These are phyloP conservation scores for Rhizophlyctis rosea DNA, from an alignment of 192 early-diverging fungal species.

Conservation along the genomic window DNA sequence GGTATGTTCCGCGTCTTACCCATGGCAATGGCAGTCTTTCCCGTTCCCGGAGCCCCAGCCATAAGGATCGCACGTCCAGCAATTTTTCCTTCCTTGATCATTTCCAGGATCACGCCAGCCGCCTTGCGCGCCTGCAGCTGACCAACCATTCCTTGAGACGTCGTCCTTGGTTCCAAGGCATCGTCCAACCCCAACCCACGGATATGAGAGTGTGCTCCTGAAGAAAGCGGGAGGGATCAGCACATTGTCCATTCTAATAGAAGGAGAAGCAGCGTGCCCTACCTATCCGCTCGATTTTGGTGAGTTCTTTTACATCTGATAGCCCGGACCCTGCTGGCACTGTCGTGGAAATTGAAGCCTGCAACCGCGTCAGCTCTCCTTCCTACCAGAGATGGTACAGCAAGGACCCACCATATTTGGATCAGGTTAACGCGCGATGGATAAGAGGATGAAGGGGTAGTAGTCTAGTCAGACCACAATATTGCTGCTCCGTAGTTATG, in stretches of 20 bases:
- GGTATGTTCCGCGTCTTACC: conserved; percentile 48
- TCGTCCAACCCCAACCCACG: conserved; percentile 95
- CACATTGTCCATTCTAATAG: not conserved
- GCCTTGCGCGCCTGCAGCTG: conserved; percentile 92
- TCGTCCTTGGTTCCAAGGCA: conserved; percentile 78
- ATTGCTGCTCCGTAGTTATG: not conserved
- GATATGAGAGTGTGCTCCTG: conserved; percentile 97
- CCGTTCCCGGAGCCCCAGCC: conserved; percentile 97
- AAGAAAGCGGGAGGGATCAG: not conserved
- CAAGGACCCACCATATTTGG: no score
- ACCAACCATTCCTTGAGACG: conserved; percentile 97
- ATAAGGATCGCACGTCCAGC: conserved; percentile 95
- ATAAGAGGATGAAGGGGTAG: no score
- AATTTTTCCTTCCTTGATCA: conserved; percentile 98
- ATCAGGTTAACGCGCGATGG: no score
- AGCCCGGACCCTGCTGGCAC: conserved; percentile 20
- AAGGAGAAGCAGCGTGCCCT: conserved; percentile 11
- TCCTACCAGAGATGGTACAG: not conserved
- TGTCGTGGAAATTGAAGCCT: not conserved
- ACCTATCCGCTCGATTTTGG: conserved; percentile 85
- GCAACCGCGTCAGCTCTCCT: not conserved
- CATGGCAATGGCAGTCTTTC: conserved; percentile 99
- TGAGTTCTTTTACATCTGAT: conserved; percentile 55
- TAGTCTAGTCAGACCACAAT: not conserved
- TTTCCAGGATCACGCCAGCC: conserved; percentile 92